Conservation (phyloP, 2,329 filamentous ascomycete genomes). For the Fusarium protoensiforme region DNA sequence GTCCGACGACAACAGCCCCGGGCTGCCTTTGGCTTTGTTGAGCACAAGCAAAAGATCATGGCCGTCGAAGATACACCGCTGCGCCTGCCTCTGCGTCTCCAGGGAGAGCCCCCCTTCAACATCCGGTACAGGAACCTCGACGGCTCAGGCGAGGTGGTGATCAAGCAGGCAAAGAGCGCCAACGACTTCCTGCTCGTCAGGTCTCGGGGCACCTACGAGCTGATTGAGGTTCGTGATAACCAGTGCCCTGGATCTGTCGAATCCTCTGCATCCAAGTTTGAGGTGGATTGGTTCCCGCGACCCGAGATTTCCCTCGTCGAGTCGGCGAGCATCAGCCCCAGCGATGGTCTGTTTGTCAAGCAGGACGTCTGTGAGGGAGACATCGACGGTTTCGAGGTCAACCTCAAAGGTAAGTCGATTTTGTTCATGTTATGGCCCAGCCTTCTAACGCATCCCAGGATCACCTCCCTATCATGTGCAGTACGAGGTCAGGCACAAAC, state of each 20-base stretch:
- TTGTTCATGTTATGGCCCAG: not conserved
- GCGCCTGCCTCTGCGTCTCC: slow-evolving; percentile 83
- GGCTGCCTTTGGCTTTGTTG: slow-evolving; percentile 85
- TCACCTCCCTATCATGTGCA: slow-evolving; percentile 84
- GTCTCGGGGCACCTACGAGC: slow-evolving; percentile 80
- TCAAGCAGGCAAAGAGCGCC: slow-evolving; percentile 60
- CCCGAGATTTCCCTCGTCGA: slow-evolving; percentile 77
- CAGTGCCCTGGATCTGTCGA: slow-evolving; percentile 88
- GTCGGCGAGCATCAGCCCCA: slow-evolving; percentile 67
- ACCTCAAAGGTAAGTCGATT: slow-evolving; percentile 72
- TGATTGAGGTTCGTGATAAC: slow-evolving; percentile 80
- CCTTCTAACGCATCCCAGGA: slow-evolving; percentile 60
- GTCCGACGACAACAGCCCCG: slow-evolving; percentile 91
- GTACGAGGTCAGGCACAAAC: slow-evolving; percentile 82
- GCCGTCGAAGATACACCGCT: slow-evolving; percentile 81
- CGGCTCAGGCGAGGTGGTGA: slow-evolving; percentile 57
- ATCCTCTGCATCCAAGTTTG: slow-evolving; percentile 76
- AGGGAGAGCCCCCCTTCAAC: slow-evolving; percentile 86
- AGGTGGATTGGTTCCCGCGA: slow-evolving; percentile 86
- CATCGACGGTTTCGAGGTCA: slow-evolving; percentile 87
- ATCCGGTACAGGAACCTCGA: slow-evolving; percentile 79
- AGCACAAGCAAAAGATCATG: slow-evolving; percentile 79
- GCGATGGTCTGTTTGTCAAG: slow-evolving; percentile 72
- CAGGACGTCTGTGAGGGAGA: slow-evolving; percentile 93
- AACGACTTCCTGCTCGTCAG: slow-evolving; percentile 78